Conservation (phyloP, 306 rosid species). For the Lablab purpureus region DNA sequence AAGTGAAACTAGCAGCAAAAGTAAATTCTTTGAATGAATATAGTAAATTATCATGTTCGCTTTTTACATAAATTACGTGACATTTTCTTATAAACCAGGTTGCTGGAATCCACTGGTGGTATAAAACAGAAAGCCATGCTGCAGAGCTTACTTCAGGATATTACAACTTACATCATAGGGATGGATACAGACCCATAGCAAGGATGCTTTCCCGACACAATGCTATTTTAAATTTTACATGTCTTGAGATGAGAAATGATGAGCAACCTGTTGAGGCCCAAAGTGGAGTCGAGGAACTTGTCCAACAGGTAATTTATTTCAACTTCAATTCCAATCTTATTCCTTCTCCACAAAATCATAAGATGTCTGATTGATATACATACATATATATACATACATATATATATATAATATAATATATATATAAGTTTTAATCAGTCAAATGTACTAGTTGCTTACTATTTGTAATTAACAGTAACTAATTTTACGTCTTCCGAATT, state of each 20-base stretch:
- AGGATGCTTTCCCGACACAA: conserved; percentile 76
- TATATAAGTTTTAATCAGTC: too few species aligned
- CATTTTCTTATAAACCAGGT: conserved; percentile 60
- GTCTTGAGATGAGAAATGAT: conserved; percentile 87
- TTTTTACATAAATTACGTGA: conserved; percentile 16
- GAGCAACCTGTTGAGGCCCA: conserved; percentile 68
- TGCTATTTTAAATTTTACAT: conserved; percentile 82
- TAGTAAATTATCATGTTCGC: neutral
- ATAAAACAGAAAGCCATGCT: conserved; percentile 73
- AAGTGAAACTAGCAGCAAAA: conserved; percentile 86
- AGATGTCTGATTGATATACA: too few species aligned
- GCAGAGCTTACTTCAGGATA: conserved; percentile 92
- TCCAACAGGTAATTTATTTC: conserved; percentile 68
- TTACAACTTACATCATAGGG: conserved; percentile 79
- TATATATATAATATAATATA: too few species aligned
- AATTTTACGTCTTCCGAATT: too few species aligned
- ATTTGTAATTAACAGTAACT: too few species aligned
- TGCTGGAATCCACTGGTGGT: conserved; percentile 99
- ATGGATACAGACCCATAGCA: conserved; percentile 90
- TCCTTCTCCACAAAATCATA: conserved; percentile 2
- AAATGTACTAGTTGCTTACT: too few species aligned
- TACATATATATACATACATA: too few species aligned
- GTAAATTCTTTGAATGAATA: conserved; percentile 49
- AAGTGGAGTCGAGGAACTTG: conserved; percentile 83
- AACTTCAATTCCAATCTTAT: neutral